phyloP scores from a whole-genome alignment of 208 protist genomes.

The Crithidia fasciculata region DNA sequence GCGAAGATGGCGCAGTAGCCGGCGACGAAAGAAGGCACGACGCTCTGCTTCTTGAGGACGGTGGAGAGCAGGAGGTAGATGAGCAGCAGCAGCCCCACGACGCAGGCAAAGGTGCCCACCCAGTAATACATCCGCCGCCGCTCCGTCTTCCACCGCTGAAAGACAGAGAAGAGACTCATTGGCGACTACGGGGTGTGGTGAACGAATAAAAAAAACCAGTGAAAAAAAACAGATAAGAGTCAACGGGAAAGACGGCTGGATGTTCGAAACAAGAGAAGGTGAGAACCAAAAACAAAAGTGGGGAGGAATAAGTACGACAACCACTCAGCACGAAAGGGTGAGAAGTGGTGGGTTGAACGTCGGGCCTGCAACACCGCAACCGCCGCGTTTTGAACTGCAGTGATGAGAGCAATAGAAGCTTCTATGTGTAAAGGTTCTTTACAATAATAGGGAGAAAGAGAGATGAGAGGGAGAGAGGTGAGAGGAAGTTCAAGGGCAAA shows the following conservation, averaged over 20 bases:
- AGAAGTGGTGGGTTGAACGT: too few relatives aligned
- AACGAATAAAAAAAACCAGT: not conserved
- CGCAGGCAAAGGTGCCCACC: conserved; percentile 76
- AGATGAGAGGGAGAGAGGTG: too few relatives aligned
- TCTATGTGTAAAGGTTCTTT: too few relatives aligned
- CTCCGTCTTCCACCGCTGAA: conserved; percentile 44
- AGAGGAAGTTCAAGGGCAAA: too few relatives aligned
- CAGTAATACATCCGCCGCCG: conserved; percentile 88
- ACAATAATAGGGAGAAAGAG: too few relatives aligned
- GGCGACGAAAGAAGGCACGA: conserved; percentile 78
- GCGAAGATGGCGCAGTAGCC: conserved; percentile 92
- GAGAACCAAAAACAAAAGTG: not conserved
- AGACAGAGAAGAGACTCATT: conserved; percentile 30
- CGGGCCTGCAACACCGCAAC: too few relatives aligned
- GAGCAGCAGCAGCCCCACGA: conserved; percentile 77
- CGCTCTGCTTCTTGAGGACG: conserved; percentile 46
- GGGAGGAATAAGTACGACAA: too few relatives aligned
- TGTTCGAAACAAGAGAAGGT: not conserved
- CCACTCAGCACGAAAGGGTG: too few relatives aligned
- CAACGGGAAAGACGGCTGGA: not conserved
- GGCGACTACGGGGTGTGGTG: not conserved
- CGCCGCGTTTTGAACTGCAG: too few relatives aligned
- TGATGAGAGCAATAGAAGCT: too few relatives aligned
- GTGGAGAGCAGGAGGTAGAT: conserved; percentile 65
- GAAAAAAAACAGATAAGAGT: not conserved